Evolutionary conservation across 2,329 filamentous ascomycete species (phyloP).

Genomic region (Aspergillus ibericus): DNA sequence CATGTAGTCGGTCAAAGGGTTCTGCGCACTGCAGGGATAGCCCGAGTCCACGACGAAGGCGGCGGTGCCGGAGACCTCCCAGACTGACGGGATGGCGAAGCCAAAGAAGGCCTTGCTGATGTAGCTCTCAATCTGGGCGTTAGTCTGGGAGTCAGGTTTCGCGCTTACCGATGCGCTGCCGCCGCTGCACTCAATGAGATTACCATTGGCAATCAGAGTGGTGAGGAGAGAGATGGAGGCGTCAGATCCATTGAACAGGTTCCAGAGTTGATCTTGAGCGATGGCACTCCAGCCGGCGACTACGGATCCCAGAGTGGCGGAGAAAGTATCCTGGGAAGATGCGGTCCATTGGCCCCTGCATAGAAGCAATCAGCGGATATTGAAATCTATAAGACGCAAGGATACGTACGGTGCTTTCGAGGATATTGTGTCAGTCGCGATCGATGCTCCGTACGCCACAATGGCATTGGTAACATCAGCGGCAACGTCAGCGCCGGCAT

Average conservation of each 20-base stretch:
- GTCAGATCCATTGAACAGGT: neutral
- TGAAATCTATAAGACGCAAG: neutral
- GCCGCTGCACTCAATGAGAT: neutral
- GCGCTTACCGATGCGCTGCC: neutral
- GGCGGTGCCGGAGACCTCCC: neutral
- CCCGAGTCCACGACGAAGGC: neutral
- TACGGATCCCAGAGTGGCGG: neutral
- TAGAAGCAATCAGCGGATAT: neutral
- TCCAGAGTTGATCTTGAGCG: neutral
- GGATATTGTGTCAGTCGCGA: neutral
- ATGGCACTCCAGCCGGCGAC: neutral
- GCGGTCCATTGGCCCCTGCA: neutral
- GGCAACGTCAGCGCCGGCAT: neutral
- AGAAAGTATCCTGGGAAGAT: neutral
- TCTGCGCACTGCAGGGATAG: neutral
- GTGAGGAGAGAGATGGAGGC: neutral
- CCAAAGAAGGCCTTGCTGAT: neutral
- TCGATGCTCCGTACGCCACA: neutral
- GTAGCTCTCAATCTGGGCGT: neutral
- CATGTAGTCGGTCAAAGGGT: neutral
- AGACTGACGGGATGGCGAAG: neutral
- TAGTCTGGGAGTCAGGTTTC: neutral
- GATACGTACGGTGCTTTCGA: neutral
- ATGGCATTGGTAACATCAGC: neutral
- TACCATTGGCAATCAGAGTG: neutral